Evolutionary conservation across 805 yeast genomes (phyloP), one percentile per base, ranked within the genome.

Genomic region (Komagataella populi): DNA sequence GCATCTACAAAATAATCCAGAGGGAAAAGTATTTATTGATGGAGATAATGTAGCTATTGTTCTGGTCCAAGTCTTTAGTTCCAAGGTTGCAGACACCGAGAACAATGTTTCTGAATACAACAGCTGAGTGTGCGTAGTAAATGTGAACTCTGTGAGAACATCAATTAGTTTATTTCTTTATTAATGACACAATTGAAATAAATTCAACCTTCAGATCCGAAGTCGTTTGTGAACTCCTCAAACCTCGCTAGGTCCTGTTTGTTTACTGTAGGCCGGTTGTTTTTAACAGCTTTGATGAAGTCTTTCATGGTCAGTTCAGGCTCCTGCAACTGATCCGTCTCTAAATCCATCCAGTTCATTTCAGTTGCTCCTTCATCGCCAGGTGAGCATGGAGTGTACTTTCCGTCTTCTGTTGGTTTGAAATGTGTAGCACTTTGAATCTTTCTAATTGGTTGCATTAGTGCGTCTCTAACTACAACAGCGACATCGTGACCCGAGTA

Each of bases 401-500:
- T 81, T 23, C 65, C 69, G 16, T 53, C 56, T 1, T 60, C 56
- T 8, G 79, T 78, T 54, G 76, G 73, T 63, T 84, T 85, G 72
- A 93, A 93, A 71, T 93, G 99, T 0, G 99, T 93, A 0, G 99
- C 97, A 61, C 80, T 83, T 67, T 91, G 98, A 55, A 93, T 88
- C 63, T 88, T 89, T 60, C 99, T 78, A 53, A 93, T 88, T 1
- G 99, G 99, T 66, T 91, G 95, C 99, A 93, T 93, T 58, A 93
- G 72, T 0, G 98, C 98, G 66, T 93, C 99, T 59, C 96, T 81
- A 3, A 93, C 99, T 8, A 89, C 95, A 39, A 93, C 96, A 0
- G 97, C 91, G 46, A 93, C 78, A 75, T 93, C 99, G 63, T 91
- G 95, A 50, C 99, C 99, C 1, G 96, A 88, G 66, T 93, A 91